Evolutionary conservation across 116 monocot species (phyloP).

Genomic region (Dioscorea cayenensis): DNA sequence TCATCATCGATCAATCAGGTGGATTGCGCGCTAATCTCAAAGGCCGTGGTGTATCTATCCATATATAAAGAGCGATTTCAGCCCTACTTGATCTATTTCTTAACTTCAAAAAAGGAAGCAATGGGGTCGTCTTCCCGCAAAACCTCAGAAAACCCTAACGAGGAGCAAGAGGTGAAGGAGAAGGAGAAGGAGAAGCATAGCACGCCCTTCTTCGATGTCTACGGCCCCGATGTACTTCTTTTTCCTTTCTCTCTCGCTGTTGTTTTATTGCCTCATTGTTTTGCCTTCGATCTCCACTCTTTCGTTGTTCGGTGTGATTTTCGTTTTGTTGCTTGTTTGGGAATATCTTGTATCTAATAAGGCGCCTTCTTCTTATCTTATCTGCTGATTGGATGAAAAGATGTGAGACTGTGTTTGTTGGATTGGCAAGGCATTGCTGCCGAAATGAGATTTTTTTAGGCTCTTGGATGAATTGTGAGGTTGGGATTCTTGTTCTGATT

Average conservation of each 20-base stretch:
- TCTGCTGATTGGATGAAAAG: background rate
- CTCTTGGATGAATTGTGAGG: background rate
- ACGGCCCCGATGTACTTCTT: conserved; percentile 41
- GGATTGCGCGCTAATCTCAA: too few relatives aligned
- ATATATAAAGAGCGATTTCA: too few relatives aligned
- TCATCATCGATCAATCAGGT: too few relatives aligned
- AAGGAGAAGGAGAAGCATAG: background rate
- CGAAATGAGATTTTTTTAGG: background rate
- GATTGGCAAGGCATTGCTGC: background rate
- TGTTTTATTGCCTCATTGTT: background rate
- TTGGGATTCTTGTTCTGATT: background rate
- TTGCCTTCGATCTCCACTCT: too few relatives aligned
- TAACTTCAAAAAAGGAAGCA: too few relatives aligned
- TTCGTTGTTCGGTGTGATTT: background rate
- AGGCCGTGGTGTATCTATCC: too few relatives aligned
- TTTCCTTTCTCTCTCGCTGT: background rate
- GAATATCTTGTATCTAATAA: background rate
- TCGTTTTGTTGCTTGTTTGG: background rate
- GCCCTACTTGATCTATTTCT: too few relatives aligned
- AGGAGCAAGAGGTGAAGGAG: background rate
- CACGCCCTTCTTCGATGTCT: conserved; percentile 38
- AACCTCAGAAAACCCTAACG: background rate
- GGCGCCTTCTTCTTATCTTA: background rate
- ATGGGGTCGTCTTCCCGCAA: conserved; percentile 10
- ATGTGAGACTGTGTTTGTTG: background rate